Evolutionary conservation across 345 rosid species (phyloP), one percentile per base, ranked within the genome.

Genomic region (sweet orange (Citrus sinensis)): DNA sequence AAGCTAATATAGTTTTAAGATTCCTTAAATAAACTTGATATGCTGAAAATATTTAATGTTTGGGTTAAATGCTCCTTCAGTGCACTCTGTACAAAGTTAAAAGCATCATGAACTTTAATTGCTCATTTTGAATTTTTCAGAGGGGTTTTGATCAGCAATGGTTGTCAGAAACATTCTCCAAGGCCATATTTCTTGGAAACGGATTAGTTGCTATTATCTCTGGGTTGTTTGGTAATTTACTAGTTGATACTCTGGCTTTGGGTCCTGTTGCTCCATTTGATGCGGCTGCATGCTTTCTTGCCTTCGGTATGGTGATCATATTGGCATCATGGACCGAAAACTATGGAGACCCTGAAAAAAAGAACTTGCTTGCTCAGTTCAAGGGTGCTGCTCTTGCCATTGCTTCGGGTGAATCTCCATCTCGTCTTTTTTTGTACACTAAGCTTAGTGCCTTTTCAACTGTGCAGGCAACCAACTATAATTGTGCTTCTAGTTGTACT

Each of bases 251-350:
- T 72, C 75, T 90, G 49, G 66, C 82, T 51, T 84, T 92, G 1
- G 92, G 91, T 8, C 92, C 92, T 54, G 92, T 90, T 75, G 90
- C 97, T 71, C 94, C 94, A 0, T 92, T 92, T 72, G 94, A 92
- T 78, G 92, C 92, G 60, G 94, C 94, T 4, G 87, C 94, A 73
- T 88, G 92, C 85, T 85, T 89, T 80, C 97, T 92, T 81, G 87
- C 92, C 49, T 86, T 92, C 25, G 92, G 92, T 20, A 88, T 89
- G 92, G 87, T 88, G 1, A 51, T 92, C 73, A 89, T 90, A 49
- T 29, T 89, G 22, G 87, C 87, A 11, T 78, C 96, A 19, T 90
- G 91, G 96, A 81, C 90, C 24, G 92, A 90, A 64, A 92, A 90
- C 58, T 92, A 86, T 61, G 94, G 97, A 42, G 92, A 89, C 78